These are phyloP conservation scores for Penicillium sp. DNA, from an alignment of 2,329 filamentous ascomycete species.

Conservation along the genomic window DNA sequence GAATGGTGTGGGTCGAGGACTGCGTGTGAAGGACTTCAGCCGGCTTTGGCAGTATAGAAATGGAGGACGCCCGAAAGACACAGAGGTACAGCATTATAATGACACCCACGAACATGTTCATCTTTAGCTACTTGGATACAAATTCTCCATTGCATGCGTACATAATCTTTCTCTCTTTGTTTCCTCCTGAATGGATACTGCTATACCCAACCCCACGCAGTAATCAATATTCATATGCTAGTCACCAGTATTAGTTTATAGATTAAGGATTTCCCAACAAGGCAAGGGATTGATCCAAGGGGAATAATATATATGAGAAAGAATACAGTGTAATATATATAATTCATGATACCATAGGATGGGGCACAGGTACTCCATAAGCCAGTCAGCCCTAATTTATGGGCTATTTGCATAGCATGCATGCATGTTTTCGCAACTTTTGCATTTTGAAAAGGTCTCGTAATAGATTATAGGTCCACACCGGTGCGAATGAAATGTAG, in stretches of 20 bases:
- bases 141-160: too few relatives aligned
- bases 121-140: neutral
- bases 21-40: conserved; percentile 38
- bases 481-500: neutral
- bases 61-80: conserved; percentile 23
- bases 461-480: neutral
- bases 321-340: too few relatives aligned
- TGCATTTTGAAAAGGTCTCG: neutral
- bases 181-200: neutral
- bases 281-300: too few relatives aligned
- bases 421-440: neutral
- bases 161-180: neutral
- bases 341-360: too few relatives aligned
- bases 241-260: too few relatives aligned
- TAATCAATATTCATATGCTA: too few relatives aligned
- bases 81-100: neutral
- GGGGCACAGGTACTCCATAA: too few relatives aligned
- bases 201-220: neutral
- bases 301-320: too few relatives aligned
- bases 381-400: too few relatives aligned
- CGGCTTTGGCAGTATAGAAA: conserved; percentile 43
- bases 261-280: too few relatives aligned
- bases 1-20: neutral
- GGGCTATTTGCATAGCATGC: neutral
- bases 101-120: neutral